A percentile compares a stretch with the other conserved stretches of the same genome.
Conservation (phyloP, 805 yeast genomes). For the Metschnikowia henanensis region DNA sequence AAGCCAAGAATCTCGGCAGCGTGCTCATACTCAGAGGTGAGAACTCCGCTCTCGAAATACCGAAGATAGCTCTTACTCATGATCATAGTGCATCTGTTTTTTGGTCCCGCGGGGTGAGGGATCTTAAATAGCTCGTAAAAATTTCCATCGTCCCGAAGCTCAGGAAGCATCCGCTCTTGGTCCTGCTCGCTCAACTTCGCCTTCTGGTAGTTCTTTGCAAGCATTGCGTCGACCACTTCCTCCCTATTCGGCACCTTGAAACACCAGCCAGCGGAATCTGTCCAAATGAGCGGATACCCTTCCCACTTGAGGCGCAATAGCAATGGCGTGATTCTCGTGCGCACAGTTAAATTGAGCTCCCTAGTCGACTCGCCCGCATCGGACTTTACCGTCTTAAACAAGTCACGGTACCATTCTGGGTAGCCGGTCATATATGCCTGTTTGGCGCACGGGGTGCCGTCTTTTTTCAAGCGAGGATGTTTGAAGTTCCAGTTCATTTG, state of each 20-base stretch:
- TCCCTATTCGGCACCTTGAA: conserved; percentile 57
- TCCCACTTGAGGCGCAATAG: conserved; percentile 84
- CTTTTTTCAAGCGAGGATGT: conserved; percentile 60
- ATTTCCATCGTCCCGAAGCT: conserved; percentile 23
- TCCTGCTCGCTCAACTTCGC: conserved; percentile 33
- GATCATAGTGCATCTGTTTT: conserved; percentile 68
- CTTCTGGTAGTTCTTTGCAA: conserved; percentile 38
- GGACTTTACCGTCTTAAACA: conserved; percentile 35
- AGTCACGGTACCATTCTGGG: conserved; percentile 89
- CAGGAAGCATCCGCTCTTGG: conserved; percentile 22
- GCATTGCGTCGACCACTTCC: conserved; percentile 26
- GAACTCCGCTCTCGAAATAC: conserved; percentile 68
- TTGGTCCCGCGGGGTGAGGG: conserved; percentile 87
- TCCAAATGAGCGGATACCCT: conserved; percentile 79
- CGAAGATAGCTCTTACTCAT: conserved; percentile 74
- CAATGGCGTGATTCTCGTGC: conserved; percentile 75
- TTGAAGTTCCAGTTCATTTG: conserved; percentile 86
- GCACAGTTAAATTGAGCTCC: conserved; percentile 60
- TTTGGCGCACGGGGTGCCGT: conserved; percentile 65
- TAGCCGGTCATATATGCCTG: conserved; percentile 82
- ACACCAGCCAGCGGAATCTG: conserved; percentile 83
- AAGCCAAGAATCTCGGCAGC: conserved; percentile 80
- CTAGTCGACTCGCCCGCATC: conserved; percentile 32
- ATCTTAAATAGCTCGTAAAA: conserved; percentile 56
- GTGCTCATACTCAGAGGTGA: conserved; percentile 67